Percentiles rank a stretch among this genome's conserved stretches.
Evolutionary conservation across 2,329 filamentous ascomycete genomes (phyloP).

Genomic region (Diplodia sapinea): DNA sequence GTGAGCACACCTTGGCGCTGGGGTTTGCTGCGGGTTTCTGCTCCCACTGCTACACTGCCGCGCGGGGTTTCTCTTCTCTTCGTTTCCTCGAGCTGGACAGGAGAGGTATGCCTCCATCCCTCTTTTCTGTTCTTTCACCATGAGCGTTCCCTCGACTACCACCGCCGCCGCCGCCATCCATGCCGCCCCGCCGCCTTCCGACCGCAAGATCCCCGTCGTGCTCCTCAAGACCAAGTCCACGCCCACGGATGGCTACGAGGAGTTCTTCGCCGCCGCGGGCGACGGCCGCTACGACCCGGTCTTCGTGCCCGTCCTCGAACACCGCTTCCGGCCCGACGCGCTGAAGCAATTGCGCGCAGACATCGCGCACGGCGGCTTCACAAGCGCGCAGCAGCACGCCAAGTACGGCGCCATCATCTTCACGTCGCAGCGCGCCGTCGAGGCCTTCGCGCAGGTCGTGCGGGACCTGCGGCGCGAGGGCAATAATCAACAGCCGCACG

Average conservation of each 20-base stretch:
- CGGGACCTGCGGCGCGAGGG: constrained; percentile 56
- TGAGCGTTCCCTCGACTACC: constrained; percentile 25
- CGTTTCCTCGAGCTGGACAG: not conserved
- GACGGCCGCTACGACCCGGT: constrained; percentile 63
- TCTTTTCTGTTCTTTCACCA: constrained; percentile 11
- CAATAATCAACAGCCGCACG: constrained; percentile 1
- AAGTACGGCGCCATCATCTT: constrained; percentile 80
- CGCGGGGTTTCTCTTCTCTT: not conserved
- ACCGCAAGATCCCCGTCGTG: constrained; percentile 61
- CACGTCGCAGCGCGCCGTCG: constrained; percentile 82
- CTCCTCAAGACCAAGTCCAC: constrained; percentile 79
- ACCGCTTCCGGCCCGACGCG: constrained; percentile 67
- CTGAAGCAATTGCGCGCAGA: constrained; percentile 60
- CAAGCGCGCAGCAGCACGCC: constrained; percentile 37
- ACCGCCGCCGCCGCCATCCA: constrained; percentile 10
- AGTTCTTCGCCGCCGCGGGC: constrained; percentile 62
- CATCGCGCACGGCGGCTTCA: constrained; percentile 55
- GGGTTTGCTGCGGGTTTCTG: not conserved
- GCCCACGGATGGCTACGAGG: constrained; percentile 74
- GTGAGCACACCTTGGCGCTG: not conserved
- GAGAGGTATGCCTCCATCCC: constrained; percentile 7
- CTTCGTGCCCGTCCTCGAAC: constrained; percentile 79
- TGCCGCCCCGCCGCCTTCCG: not conserved
- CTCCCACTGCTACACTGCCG: not conserved
- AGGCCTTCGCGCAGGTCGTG: constrained; percentile 72